Percentiles rank a stretch among this genome's conserved stretches.
phyloP scores from a whole-genome alignment of 2,329 filamentous ascomycete species.

The Cercospora citrullina region DNA sequence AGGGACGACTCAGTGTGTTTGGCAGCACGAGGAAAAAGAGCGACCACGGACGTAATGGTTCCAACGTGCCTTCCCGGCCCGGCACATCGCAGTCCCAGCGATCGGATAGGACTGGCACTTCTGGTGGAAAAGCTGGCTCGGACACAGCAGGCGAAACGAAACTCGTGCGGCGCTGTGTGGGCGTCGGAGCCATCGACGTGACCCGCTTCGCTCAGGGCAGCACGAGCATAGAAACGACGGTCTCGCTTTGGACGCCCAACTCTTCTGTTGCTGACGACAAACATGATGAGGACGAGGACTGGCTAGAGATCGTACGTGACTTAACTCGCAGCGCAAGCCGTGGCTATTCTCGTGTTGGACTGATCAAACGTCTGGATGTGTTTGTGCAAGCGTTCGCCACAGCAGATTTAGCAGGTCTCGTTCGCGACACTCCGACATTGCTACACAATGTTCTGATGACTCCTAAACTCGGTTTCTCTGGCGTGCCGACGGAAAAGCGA shows the following conservation, averaged over 20 bases:
- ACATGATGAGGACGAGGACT: slow-evolving; percentile 63
- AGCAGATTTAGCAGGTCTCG: slow-evolving; percentile 74
- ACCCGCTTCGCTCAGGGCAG: slow-evolving; percentile 49
- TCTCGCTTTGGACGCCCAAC: slow-evolving; percentile 74
- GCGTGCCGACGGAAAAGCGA: slow-evolving; percentile 80
- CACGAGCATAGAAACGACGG: slow-evolving; percentile 32
- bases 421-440: slow-evolving; percentile 83
- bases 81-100: slow-evolving; percentile 32
- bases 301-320: slow-evolving; percentile 71
- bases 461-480: slow-evolving; percentile 88
- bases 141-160: slow-evolving; percentile 44
- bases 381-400: slow-evolving; percentile 76
- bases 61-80: slow-evolving; percentile 26
- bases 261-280: slow-evolving; percentile 55
- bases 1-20: slow-evolving; percentile 58
- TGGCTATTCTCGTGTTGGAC: slow-evolving; percentile 54
- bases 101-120: slow-evolving; percentile 25
- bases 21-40: slow-evolving; percentile 59
- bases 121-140: slow-evolving; percentile 21
- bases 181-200: slow-evolving; percentile 74
- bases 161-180: slow-evolving; percentile 67
- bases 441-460: slow-evolving; percentile 80
- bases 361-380: slow-evolving; percentile 73
- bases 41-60: slow-evolving; percentile 23
- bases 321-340: slow-evolving; percentile 73